Evolutionary conservation across 208 protist genomes (phyloP), one percentile per base, ranked within the genome.

Genomic region (Angomonas ambiguus): DNA sequence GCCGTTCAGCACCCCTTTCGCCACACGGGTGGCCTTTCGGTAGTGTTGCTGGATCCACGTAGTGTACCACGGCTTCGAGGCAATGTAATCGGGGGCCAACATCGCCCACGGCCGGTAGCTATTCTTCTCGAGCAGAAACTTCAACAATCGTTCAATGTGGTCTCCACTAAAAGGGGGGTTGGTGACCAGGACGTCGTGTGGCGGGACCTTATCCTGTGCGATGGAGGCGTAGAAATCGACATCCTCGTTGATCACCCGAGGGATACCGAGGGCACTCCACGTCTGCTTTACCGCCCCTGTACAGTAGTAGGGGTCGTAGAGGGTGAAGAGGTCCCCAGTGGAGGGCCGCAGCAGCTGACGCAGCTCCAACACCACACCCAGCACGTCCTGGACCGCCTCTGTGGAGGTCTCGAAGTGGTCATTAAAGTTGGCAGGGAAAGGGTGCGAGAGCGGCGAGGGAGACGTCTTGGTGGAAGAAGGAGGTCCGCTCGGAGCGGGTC

Each of bases 281-380:
- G 74, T 71, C 6, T 28, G 4, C 24, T 76, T 67, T 2, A 95
- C 78, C 18, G 69, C 59, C 32, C 90, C 90, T 45, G 74, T 62
- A 81, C 90, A 95, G 77, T 87, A 97, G 65, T 95, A 96, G 4
- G 90, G 92, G 72, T 94, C 88, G 75, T 94, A 94, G 5, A 95
- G 64, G 20, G 79, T 80, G 28, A 96, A 77, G 25, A 33, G 34
- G 49, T 86, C 77, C 2, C 75, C 75, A 0, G 74, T 68, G 3
- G 69, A 80, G 16, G 78, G 82, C 0, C 85, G 74, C 53, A 76
- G 61, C n/a, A 87, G 76, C 38, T 75, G 74, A n/a, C 79, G 76
- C 27, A 89, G 61, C 49, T 86, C 80, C 10, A 69, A 31, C 5
- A 93, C 66, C 45, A 81, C 68, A 1, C 79, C 76, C 27, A 83